Percentiles rank a stretch among this genome's conserved stretches.
phyloP scores from a whole-genome alignment of 2,329 filamentous ascomycete species.

The Teratosphaeria nubilosa region DNA sequence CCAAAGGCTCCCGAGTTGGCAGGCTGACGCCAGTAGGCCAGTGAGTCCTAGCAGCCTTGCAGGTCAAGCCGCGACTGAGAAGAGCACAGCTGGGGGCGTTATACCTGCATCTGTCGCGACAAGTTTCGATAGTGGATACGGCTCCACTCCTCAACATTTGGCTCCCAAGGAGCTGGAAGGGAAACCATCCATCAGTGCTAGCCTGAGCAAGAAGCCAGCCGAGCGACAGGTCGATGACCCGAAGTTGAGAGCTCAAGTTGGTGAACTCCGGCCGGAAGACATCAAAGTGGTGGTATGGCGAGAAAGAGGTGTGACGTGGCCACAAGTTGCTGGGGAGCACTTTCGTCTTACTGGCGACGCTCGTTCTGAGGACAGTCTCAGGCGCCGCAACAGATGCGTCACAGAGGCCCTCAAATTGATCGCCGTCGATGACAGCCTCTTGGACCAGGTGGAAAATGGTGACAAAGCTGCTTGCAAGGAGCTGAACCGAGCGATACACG shows the following conservation, averaged over 20 bases:
- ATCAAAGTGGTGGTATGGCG: constrained; percentile 1
- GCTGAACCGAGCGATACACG: background rate
- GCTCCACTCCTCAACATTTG: background rate
- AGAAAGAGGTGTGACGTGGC: background rate
- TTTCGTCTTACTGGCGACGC: background rate
- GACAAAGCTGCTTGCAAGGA: background rate
- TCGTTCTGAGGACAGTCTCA: background rate
- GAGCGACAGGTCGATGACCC: background rate
- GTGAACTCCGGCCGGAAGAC: constrained; percentile 2
- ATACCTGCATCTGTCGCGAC: background rate
- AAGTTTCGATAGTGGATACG: background rate
- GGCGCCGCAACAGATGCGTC: background rate
- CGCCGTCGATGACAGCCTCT: background rate
- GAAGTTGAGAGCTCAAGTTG: background rate
- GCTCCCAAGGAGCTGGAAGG: background rate
- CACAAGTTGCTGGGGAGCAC: background rate
- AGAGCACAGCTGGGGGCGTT: background rate
- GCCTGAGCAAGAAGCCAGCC: background rate
- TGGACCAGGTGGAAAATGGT: background rate
- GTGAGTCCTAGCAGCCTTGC: background rate
- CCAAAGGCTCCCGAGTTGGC: background rate
- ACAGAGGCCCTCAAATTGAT: background rate
- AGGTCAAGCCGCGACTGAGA: background rate
- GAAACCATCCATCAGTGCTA: background rate
- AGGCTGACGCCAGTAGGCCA: background rate